Evolutionary conservation across 768 basidiomycete species (phyloP), one percentile per base, ranked within the genome.

Genomic region (Lactifluus pinguis): DNA sequence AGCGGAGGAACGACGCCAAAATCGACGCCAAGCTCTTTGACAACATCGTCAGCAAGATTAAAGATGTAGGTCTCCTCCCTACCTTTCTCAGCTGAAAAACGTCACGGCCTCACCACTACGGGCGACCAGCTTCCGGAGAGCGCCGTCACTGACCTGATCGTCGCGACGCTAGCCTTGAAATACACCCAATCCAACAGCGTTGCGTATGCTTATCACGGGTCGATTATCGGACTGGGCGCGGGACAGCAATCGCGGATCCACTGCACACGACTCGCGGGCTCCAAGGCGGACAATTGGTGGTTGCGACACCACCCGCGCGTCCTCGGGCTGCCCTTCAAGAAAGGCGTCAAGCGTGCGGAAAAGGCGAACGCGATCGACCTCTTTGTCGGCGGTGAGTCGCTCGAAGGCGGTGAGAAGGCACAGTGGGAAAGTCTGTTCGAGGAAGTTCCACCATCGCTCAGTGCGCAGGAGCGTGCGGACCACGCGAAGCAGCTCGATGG

Each of bases 161-260:
- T 98, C 59, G 95, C 97, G 34, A 98, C 97, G 11, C 85, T 98
- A 25, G 89, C 95, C 1, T 81, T 98, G 68, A 99, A 98, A 73
- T 99, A 98, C 80, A 99, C 97, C 1, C 97, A 98, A 72, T 99
- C 97, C 53, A 98, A 99, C 80, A 95, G 92, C 64, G 97, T 99
- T 55, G 88, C 95, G 34, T 99, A 97, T 70, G 92, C 95, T 1
- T 86, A 84, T 68, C 87, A 84, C 68, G 97, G 97, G 13, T 85
- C 94, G 14, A 88, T 95, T 71, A 82, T 99, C 67, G 97, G 95
- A 50, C 87, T 98, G 50, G 97, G 97, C 38, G 97, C 97, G 0
- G 97, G 95, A 13, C 97, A 98, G 70, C 97, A 98, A 72, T 98
- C 95, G 5, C 90, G 97, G 44, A 99, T 99, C 70, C 97, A 99